phyloP scores from a whole-genome alignment of 1,139 yeast genomes.

The Yamadazyma friedrichii region DNA sequence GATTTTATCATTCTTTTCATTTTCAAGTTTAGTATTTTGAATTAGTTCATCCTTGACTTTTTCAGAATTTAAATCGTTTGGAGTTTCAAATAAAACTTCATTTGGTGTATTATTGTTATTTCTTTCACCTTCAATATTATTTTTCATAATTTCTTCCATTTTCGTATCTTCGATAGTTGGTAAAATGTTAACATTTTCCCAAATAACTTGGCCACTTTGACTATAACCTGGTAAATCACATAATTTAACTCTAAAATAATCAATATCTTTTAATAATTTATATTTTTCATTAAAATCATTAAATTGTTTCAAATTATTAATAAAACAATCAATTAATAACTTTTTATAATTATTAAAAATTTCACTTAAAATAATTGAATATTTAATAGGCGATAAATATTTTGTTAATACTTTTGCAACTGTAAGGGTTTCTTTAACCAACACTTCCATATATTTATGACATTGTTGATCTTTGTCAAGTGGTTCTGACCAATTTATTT shows the following conservation, averaged over 20 bases:
- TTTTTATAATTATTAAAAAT: constrained; percentile 63
- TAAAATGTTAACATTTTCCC: constrained; percentile 62
- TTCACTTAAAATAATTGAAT: constrained; percentile 49
- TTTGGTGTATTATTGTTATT: background rate
- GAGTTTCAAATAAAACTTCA: constrained; percentile 3
- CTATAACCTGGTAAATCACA: constrained; percentile 64
- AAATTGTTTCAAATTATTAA: constrained; percentile 49
- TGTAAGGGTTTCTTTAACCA: constrained; percentile 66
- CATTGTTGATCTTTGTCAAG: constrained; percentile 42
- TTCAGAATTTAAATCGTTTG: background rate
- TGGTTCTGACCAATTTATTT: constrained; percentile 52
- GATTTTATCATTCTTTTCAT: background rate
- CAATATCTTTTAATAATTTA: constrained; percentile 59
- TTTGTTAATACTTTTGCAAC: constrained; percentile 60
- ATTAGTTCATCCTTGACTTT: background rate
- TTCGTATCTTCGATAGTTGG: constrained; percentile 49
- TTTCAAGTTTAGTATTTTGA: background rate
- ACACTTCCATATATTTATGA: constrained; percentile 62
- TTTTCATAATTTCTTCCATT: constrained; percentile 49
- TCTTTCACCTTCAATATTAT: constrained; percentile 30
- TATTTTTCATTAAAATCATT: constrained; percentile 55
- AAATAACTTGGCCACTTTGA: constrained; percentile 61
- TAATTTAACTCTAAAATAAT: constrained; percentile 60
- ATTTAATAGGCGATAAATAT: constrained; percentile 55
- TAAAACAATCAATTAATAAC: constrained; percentile 53